A percentile compares a stretch with the other conserved stretches of the same genome.
Evolutionary conservation across 768 basidiomycete genomes (phyloP).

Genomic region (Tulasnella sp.): DNA sequence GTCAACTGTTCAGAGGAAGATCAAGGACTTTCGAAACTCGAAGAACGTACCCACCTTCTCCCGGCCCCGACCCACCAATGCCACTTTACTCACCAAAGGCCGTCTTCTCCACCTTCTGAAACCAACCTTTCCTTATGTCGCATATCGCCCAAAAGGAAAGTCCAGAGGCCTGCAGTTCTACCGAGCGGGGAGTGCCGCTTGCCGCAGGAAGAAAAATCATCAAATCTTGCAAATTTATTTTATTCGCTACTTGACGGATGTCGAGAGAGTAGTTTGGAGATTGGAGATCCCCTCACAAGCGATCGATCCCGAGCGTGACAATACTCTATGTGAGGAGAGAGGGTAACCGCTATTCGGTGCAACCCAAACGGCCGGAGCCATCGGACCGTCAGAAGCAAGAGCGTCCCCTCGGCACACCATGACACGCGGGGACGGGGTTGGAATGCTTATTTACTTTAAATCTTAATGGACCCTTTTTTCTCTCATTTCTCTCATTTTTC

Average conservation of each 20-base stretch:
- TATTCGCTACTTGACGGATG: not conserved
- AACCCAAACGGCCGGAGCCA: not conserved
- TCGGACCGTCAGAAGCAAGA: not conserved
- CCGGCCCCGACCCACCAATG: not conserved
- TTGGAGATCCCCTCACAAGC: not conserved
- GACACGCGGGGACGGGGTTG: not conserved
- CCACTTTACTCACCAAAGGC: not conserved
- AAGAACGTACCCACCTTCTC: not conserved
- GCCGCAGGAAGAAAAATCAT: not conserved
- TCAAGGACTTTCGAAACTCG: not conserved
- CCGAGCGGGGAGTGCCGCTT: not conserved
- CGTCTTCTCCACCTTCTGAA: not conserved
- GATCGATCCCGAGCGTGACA: not conserved
- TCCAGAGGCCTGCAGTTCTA: not conserved
- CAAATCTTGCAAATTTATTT: not conserved
- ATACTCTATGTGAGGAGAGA: not conserved
- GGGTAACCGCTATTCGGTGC: not conserved
- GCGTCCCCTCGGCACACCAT: not conserved
- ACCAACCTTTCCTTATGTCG: not conserved
- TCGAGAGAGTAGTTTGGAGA: not conserved
- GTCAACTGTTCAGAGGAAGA: not conserved
- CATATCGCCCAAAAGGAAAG: not conserved
- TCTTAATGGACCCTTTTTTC: not conserved
- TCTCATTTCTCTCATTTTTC: not conserved
- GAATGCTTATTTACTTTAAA: constrained; percentile 6